Conservation (phyloP, 2,329 filamentous ascomycete genomes). For the Pseudovirgaria hyperparasitica region DNA sequence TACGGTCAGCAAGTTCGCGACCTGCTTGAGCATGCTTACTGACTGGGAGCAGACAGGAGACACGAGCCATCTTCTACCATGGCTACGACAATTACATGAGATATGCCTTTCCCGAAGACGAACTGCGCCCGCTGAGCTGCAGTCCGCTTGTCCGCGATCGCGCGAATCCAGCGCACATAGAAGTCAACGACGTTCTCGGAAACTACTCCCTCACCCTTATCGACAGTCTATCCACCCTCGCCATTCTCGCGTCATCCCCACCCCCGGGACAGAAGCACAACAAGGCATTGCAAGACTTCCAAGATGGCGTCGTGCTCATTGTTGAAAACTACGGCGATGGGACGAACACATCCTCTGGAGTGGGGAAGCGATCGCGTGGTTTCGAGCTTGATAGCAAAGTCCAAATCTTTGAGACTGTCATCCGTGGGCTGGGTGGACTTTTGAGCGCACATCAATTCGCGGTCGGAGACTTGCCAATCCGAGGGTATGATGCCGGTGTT, state of each 20-base stretch:
- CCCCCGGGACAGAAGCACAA: slow-evolving; percentile 40
- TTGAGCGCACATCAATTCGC: slow-evolving; percentile 91
- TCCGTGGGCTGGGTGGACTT: slow-evolving; percentile 79
- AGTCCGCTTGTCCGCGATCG: slow-evolving; percentile 71
- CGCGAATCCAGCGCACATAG: slow-evolving; percentile 65
- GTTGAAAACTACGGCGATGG: slow-evolving; percentile 83
- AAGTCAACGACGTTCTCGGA: slow-evolving; percentile 87
- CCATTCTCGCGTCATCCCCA: slow-evolving; percentile 72
- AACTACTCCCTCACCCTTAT: slow-evolving; percentile 96
- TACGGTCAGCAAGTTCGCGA: slow-evolving; percentile 19
- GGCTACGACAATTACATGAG: slow-evolving; percentile 92
- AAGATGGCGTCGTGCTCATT: slow-evolving; percentile 62
- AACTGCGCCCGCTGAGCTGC: slow-evolving; percentile 80
- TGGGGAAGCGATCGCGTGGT: slow-evolving; percentile 60
- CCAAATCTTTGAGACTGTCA: slow-evolving; percentile 96
- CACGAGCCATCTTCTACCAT: slow-evolving; percentile 79
- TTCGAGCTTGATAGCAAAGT: slow-evolving; percentile 98
- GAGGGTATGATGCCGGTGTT: slow-evolving; percentile 51
- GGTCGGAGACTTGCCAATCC: slow-evolving; percentile 76
- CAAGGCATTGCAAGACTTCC: slow-evolving; percentile 47
- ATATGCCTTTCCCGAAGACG: slow-evolving; percentile 91
- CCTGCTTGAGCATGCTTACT: neutral
- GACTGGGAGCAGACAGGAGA: slow-evolving; percentile 27
- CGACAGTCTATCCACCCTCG: slow-evolving; percentile 87
- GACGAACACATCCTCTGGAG: slow-evolving; percentile 50